Percentiles rank a stretch among this genome's conserved stretches.
Evolutionary conservation across 2,329 filamentous ascomycete genomes (phyloP).

Genomic region (Colletotrichum kahawae): DNA sequence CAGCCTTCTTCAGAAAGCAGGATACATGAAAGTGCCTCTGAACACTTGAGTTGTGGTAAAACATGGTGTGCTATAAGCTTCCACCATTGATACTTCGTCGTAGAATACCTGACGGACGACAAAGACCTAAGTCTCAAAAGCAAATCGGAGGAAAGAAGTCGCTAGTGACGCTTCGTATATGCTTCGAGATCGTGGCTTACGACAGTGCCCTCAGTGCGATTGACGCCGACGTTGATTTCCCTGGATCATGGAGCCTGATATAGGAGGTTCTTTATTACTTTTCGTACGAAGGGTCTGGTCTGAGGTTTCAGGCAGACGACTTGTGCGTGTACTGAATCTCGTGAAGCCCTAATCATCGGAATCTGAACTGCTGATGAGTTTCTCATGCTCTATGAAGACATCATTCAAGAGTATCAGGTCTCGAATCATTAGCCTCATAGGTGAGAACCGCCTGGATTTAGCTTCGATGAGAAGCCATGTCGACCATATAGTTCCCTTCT

Average conservation of each 20-base stretch:
- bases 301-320: background rate
- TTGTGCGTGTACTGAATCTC: background rate
- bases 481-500: background rate
- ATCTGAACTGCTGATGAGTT: background rate
- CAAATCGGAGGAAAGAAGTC: no score
- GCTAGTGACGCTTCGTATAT: background rate
- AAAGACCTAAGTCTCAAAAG: accelerated
- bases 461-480: accelerated
- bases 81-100: background rate
- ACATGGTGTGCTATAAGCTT: background rate
- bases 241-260: accelerated
- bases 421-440: accelerated
- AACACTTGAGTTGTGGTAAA: background rate
- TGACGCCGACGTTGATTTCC: background rate
- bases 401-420: accelerated
- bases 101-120: background rate
- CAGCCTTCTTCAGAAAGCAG: background rate
- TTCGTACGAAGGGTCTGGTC: background rate
- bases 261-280: background rate
- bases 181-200: background rate
- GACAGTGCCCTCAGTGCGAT: background rate
- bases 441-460: background rate
- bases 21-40: accelerated
- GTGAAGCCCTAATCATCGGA: background rate
- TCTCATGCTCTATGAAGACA: background rate